Evolutionary conservation across 2,329 filamentous ascomycete species (phyloP), one percentile per base, ranked within the genome.

Genomic region (Botryotinia calthae): DNA sequence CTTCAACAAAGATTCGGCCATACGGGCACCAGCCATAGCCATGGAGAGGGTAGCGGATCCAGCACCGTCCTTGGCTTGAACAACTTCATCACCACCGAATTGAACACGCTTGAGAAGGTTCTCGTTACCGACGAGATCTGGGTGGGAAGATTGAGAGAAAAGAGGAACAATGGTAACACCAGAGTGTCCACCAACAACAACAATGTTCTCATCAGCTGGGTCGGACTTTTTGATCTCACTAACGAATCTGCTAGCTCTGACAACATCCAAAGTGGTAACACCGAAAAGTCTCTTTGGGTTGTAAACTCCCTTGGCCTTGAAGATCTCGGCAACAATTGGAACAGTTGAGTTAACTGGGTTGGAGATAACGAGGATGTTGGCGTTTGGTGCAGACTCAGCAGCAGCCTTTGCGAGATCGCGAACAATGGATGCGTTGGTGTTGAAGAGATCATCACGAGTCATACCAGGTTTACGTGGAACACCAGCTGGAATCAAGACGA

Each of bases 381-480:
- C 96, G 83, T 98, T 97, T 82, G 96, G 96, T 82, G 91, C 91
- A 81, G 92, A 90, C 82, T 98, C 91, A 79, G 95, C 94, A 80
- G 94, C 90, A 70, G 93, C 91, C 87, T 97, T 92, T 79, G 97
- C 91, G 78, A 99, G 88, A 79, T 93, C 94, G 86, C 96, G 94
- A 82, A 99, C 96, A 82, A 99, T 99, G 80, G 95, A 93, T 75
- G 96, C 96, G 84, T 99, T 99, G 88, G 98, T 97, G 87, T 98
- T 98, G 92, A 99, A 99, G 74, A 99, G 93, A 82, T 98, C 96
- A 81, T 99, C 96, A 86, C 96, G 94, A 84, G 93, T 98, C 96
- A 99, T 99, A 81, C 96, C 96, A 80, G 96, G 96, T 89, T 98
- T 98, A 97, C 96, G 94, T 81, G 96, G 96, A 88, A 99, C 97